Base-by-base conservation (phyloP, 495 filamentous ascomycete genomes). In the Penicillium desertorum region DNA sequence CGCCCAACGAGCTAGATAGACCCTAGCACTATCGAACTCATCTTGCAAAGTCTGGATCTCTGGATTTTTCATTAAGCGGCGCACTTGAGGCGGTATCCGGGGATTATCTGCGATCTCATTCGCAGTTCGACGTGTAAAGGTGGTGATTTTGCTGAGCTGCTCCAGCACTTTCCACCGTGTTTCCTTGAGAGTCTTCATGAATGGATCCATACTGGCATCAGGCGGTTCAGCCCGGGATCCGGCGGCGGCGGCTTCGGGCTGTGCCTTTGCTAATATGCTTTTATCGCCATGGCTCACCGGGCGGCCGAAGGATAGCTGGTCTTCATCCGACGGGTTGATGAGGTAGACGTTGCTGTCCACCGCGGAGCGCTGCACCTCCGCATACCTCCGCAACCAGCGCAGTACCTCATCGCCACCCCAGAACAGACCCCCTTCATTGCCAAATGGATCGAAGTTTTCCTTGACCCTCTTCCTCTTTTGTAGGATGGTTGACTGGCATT, bases 381-480 rank as follows among this genome's bases (percentile, higher is more conserved):
- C 86, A 74, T 96, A 97, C 61, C 83, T 79, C 67, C 84, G 88
- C 66, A 98, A 63, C 94, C 95, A 98, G 45, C 93, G 78, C 30
- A 98, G 66, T 6, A 98, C 89, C 76, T 98, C 94, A 64, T 98
- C 94, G 4, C 95, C 94, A 45, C 94, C 95, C 94, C 94, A 98
- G 60, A 96, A 98, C 70, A 97, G 84, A 68, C 86, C 82, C 0
- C 92, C 91, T 47, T 83, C 82, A 51, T 90, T 89, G 12, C 86
- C 84, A 63, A 96, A 98, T 0, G 94, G 95, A 63, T 96, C 91
- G 62, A 98, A 97, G 42, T 72, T 88, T 20, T 96, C 90, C 58
- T 83, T 81, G 1, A 89, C 85, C 32, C 88, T 76, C 67, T 86
- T 89, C 80, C 92, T 95, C 73, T 92, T 91, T 73, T 97, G 93